Base-by-base conservation (phyloP, 1,139 yeast genomes). In the Debaryomycetaceae sp. region DNA sequence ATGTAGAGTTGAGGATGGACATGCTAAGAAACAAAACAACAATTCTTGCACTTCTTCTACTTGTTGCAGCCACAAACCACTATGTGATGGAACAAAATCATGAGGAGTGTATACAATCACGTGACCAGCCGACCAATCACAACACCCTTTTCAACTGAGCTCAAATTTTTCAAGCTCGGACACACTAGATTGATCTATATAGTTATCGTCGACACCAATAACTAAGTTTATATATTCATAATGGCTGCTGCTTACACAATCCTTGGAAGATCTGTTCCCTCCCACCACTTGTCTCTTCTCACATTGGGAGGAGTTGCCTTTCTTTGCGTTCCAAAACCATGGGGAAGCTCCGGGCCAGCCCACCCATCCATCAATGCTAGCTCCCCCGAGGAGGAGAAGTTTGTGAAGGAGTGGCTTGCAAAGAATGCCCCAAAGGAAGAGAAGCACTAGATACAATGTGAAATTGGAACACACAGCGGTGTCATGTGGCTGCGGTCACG, bases 311-410 rank as follows among this genome's bases (percentile, higher is more conserved):
- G 79, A 30, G 85, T 83, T 45, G 75, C 73, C 33, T 63, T 81
- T 37, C 55, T 78, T 42, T 79, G 72, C 47, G 58, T 70, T 34
- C 92, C 92, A 61, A 83, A 84, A 66, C 92, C 92, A 57, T 83
- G 87, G 79, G 73, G 76, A 30, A 63, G 79, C 15, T 64, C 78
- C 48, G 75, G 79, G 48, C 78, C 83, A 48, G 67, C 72, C 46
- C 73, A 73, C 53, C 88, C 92, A 46, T 72, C 83, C 42, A 78
- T 88, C 64, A 78, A 79, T 51, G 95, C 96, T 48, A 65, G 81
- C 43, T 78, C 89, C 43, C 80, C 89, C 53, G 97, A 88, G 55
- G 98, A 91, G 72, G 96, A 87, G 65, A 83, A 83, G 66, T 91
- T 84, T 71, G 66, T 69, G 44, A 60, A 65, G 54, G 73, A 67